Evolutionary conservation across 1,284 basidiomycete genomes (phyloP).

Genomic region (Melanopsichium pennsylvanicum): DNA sequence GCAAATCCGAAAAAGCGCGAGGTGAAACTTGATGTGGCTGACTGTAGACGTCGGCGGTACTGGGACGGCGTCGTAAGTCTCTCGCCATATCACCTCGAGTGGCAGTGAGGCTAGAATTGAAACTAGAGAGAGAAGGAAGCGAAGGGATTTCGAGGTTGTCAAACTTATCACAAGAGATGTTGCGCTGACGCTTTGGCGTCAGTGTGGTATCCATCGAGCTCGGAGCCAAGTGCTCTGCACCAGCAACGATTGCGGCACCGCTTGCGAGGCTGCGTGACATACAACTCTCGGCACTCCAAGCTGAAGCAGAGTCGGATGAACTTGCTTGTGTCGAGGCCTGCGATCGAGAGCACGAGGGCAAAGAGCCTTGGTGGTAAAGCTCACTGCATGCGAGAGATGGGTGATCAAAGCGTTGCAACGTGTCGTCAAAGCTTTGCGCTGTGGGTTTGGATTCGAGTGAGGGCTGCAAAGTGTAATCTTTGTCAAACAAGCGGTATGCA

Average conservation of each 20-base stretch:
- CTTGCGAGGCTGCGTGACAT: background rate
- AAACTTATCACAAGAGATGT: background rate
- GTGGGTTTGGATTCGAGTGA: background rate
- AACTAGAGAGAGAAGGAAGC: constrained; percentile 23
- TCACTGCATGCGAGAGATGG: constrained; percentile 17
- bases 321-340: constrained; percentile 25
- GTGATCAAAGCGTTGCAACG: constrained; percentile 3
- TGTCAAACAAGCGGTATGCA: constrained; percentile 43
- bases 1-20: background rate
- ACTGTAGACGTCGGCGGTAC: constrained; percentile 41
- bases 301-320: constrained; percentile 17
- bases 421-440: too few species aligned
- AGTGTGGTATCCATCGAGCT: background rate
- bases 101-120: constrained; percentile 27
- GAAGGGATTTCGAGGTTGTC: constrained; percentile 25
- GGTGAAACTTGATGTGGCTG: constrained; percentile 13
- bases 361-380: constrained; percentile 26
- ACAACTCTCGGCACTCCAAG: constrained; percentile 13
- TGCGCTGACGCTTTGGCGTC: background rate
- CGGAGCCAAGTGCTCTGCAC: background rate
- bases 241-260: constrained; percentile 1
- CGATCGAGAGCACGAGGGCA: constrained; percentile 26
- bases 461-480: constrained; percentile 34
- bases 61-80: constrained; percentile 25
- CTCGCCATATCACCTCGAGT: background rate